Base-by-base conservation (phyloP, 305 asterid genomes). In the Fraxinus paxiana region DNA sequence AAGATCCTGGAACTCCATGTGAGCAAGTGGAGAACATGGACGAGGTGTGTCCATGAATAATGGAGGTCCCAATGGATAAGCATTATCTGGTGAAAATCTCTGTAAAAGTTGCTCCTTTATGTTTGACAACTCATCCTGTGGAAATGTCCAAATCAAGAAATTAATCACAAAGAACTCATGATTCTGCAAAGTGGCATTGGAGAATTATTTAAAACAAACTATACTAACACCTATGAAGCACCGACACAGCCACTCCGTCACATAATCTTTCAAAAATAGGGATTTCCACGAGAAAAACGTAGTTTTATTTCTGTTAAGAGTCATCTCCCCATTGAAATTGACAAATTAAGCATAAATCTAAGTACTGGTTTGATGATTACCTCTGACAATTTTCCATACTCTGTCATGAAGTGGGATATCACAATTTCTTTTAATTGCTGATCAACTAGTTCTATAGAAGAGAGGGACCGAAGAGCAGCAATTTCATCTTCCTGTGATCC, bases 1-100 rank as follows among this genome's bases (percentile, higher is more conserved):
- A 78, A 88, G 79, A 78, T 86, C 79, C 82, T 83, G 87, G 73
- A 87, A 87, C 43, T 88, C 91, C 63, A 82, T 56, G 73, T 78
- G 87, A 41, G 83, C 90, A 51, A 87, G 84, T 56, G 91, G 91
- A 82, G 91, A 88, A 80, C 86, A 82, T 63, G 91, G 88, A 77
- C 85, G 85, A 2, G 88, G 90, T 24, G 91, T 88, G 79, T 88
- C 91, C 90, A 88, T 87, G 84, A 85, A 88, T 31, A 85, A 67
- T 76, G 91, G 86, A 75, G 77, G 84, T 79, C 90, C 91, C 73
- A 85, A 28, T 7, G 89, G 88, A 87, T 83, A 88, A 18, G 81
- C 84, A 80, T 88, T 90, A 51, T 88, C 91, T 5, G 88, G 87
- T 38, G 86, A 84, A 87, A 87, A 88, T 43, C 86, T 78, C 76